Conservation (phyloP, 768 basidiomycete species). For the Trametes cubensis region DNA sequence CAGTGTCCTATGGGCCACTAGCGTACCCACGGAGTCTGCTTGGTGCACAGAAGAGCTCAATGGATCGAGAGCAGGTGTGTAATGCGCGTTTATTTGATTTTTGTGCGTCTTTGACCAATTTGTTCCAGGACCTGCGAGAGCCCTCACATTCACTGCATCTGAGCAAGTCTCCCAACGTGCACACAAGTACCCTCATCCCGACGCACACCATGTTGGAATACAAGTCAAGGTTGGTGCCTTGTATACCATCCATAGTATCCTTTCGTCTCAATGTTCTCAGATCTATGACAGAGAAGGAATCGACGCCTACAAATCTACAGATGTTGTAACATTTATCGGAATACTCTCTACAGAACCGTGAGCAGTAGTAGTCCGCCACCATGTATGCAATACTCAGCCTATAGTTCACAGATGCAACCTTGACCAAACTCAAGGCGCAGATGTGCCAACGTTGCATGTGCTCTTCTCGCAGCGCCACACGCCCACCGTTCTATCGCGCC, state of each 20-base stretch:
- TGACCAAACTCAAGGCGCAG: conserved; percentile 38
- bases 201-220: conserved; percentile 60
- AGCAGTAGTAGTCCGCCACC: too few relatives aligned
- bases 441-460: conserved; percentile 71
- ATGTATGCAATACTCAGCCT: not conserved
- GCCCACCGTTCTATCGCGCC: conserved; percentile 42
- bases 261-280: conserved; percentile 37
- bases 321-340: conserved; percentile 71
- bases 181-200: conserved; percentile 68
- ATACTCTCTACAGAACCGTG: conserved; percentile 71
- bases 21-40: conserved; percentile 64
- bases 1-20: conserved; percentile 71
- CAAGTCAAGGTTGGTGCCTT: conserved; percentile 62
- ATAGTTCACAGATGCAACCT: conserved; percentile 32
- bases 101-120: not conserved
- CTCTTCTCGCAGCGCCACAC: conserved; percentile 53
- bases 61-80: conserved; percentile 28
- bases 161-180: conserved; percentile 34
- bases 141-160: conserved; percentile 5
- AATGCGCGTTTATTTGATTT: too few relatives aligned
- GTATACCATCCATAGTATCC: not conserved
- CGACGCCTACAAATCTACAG: conserved; percentile 58
- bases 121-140: too few relatives aligned
- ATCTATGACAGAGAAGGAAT: conserved; percentile 55
- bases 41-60: conserved; percentile 52